phyloP scores from a whole-genome alignment of 2,329 filamentous ascomycete genomes.

The Rugonectria rugulosa region DNA sequence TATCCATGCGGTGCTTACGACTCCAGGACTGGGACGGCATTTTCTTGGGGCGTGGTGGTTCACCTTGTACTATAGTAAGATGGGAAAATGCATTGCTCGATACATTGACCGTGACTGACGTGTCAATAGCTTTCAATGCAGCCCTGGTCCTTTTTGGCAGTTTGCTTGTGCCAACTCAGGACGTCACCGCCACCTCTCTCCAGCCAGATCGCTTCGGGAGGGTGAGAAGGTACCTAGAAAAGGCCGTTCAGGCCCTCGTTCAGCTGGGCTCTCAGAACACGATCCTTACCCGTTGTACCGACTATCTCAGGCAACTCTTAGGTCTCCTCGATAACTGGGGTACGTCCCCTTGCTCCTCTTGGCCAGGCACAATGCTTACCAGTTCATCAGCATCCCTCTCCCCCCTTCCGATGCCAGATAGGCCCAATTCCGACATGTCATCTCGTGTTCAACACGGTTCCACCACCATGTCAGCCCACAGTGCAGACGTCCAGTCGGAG shows the following conservation, averaged over 20 bases:
- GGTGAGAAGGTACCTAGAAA: neutral
- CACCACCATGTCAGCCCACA: neutral
- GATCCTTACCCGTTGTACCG: constrained; percentile 7
- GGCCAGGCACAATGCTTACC: neutral
- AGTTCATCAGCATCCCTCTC: neutral
- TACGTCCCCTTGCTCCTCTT: neutral
- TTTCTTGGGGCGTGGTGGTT: constrained; percentile 31
- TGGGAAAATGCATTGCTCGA: too few species aligned
- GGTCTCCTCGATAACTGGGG: constrained; percentile 5
- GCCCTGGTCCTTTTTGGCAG: constrained; percentile 20
- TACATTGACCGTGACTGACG: neutral
- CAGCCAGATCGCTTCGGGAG: neutral
- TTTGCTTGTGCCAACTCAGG: constrained; percentile 6
- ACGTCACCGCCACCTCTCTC: neutral
- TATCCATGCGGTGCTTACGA: constrained; percentile 13
- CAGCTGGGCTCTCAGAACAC: constrained; percentile 8
- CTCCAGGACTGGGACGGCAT: constrained; percentile 5
- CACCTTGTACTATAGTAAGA: constrained; percentile 29
- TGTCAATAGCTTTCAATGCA: constrained; percentile 21
- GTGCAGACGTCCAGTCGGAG: neutral
- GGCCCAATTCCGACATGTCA: neutral
- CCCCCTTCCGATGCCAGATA: neutral
- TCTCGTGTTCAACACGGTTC: neutral
- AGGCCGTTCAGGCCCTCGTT: constrained; percentile 1
- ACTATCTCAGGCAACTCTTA: constrained; percentile 2